A percentile compares a stretch with the other conserved stretches of the same genome.
Conservation (phyloP, 2,329 filamentous ascomycete genomes). For the Ceratocystis cubensis region DNA sequence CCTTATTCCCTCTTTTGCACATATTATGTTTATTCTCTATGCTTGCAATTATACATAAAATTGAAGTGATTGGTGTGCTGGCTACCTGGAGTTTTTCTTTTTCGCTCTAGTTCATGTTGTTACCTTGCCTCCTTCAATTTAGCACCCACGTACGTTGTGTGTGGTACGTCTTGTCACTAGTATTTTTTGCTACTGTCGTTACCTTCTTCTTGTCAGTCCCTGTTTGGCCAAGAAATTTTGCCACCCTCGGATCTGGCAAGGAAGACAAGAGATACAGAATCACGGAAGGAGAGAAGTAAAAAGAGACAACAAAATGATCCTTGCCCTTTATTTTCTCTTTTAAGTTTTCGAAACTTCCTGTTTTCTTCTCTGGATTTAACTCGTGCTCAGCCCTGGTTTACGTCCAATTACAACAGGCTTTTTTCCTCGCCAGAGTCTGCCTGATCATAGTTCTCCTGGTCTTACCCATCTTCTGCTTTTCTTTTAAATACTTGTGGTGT, state of each 20-base stretch:
- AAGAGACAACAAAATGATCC: background rate
- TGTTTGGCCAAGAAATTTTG: background rate
- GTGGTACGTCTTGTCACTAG: background rate
- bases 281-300: too few relatives aligned
- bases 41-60: too few relatives aligned
- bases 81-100: background rate
- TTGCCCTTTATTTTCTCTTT: slow-evolving; percentile 8
- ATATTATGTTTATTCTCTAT: background rate
- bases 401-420: background rate
- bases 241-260: background rate
- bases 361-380: background rate
- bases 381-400: background rate
- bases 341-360: slow-evolving; percentile 8
- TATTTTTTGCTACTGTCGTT: background rate
- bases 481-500: background rate
- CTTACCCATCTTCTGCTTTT: background rate
- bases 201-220: background rate
- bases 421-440: background rate
- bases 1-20: background rate
- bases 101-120: background rate
- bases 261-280: background rate
- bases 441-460: background rate
- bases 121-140: background rate
- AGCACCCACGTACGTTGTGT: too few relatives aligned
- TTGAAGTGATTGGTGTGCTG: too few relatives aligned